Conservation (phyloP, 2,329 filamentous ascomycete genomes). For the Penicillium oxalicum region DNA sequence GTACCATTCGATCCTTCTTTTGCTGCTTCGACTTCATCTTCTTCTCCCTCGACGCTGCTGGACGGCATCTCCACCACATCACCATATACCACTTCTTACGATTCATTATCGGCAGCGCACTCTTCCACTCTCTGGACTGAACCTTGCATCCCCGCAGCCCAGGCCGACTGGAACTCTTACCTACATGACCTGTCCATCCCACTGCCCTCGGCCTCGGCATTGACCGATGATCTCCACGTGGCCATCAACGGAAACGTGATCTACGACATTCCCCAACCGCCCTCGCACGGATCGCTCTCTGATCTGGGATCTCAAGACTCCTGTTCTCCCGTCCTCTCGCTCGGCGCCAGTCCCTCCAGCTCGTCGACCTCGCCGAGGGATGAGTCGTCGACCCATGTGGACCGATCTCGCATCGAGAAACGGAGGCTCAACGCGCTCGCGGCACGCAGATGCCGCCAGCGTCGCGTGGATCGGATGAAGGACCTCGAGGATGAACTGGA, state of each 20-base stretch:
- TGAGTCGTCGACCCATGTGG: constrained; percentile 10
- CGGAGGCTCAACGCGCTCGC: constrained; percentile 34
- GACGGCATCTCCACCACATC: constrained; percentile 13
- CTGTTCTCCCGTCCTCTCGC: constrained; percentile 6
- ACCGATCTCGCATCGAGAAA: constrained; percentile 26
- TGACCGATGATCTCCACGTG: constrained; percentile 8
- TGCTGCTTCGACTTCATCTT: background rate
- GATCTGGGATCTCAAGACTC: constrained; percentile 17
- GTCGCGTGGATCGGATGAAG: constrained; percentile 29
- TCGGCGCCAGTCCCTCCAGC: constrained; percentile 13
- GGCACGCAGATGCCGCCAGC: constrained; percentile 33
- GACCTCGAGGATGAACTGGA: constrained; percentile 31
- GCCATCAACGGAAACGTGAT: constrained; percentile 6
- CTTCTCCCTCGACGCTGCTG: constrained; percentile 11
- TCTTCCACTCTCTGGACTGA: constrained; percentile 19
- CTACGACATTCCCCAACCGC: constrained; percentile 8
- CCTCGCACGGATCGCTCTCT: constrained; percentile 17
- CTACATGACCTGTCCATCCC: constrained; percentile 7
- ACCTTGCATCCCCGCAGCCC: constrained; percentile 14
- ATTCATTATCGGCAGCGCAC: constrained; percentile 9
- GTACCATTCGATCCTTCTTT: constrained; percentile 8
- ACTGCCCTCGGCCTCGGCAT: constrained; percentile 2
- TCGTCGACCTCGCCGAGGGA: constrained; percentile 17
- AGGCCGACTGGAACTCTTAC: constrained; percentile 19
- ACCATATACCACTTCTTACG: constrained; percentile 14